Base-by-base conservation (phyloP, 2,329 filamentous ascomycete species). In the Alternaria sp. region DNA sequence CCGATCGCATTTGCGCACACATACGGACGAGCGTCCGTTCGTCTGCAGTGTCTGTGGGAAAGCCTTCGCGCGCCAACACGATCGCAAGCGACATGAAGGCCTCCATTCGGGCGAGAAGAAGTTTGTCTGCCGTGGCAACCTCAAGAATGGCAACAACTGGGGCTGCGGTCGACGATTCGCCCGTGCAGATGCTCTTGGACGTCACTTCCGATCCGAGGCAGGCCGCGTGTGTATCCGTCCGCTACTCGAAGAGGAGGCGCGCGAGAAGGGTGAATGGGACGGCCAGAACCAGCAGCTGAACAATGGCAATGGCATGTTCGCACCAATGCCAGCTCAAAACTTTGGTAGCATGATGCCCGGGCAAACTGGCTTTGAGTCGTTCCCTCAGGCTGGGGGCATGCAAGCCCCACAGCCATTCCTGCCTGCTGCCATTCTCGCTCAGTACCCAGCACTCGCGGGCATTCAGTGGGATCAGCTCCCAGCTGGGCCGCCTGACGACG, bases 91-190 rank as follows among this genome's bases (percentile, higher is more conserved):
- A 43, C 96, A 99, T 80, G 96, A 99, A 82, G 94, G 95, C 43
- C 84, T 99, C 45, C 96, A 99, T 76, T 96, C 93, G 0, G 96
- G 96, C 45, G 96, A 99, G 83, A 99, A 98, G 88, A 98, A 97
- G 77, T 99, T 98, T 77, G 92, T 98, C 8, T 99, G 96, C 82
- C 93, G 93, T 70, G 96, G 96, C 57, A 92, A 94, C 62, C 88
- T 99, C 53, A 94, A 95, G 70, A 89, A 89, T 2, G 90, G 90
- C 50, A 90, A 90, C 6, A 89, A 91, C 68, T 99, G 96, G 96
- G 96, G 96, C 19, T 99, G 96, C 71, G 93, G 93, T 4, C 88
- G 96, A 65, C 88, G 94, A 10, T 99, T 99, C 79, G 96, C 96
- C 15, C 92, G 96, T 71, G 96, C 96, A 6, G 96, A 99, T 83